Base-by-base conservation (phyloP, 2,329 filamentous ascomycete genomes). In the Ophiocordyceps australis region DNA sequence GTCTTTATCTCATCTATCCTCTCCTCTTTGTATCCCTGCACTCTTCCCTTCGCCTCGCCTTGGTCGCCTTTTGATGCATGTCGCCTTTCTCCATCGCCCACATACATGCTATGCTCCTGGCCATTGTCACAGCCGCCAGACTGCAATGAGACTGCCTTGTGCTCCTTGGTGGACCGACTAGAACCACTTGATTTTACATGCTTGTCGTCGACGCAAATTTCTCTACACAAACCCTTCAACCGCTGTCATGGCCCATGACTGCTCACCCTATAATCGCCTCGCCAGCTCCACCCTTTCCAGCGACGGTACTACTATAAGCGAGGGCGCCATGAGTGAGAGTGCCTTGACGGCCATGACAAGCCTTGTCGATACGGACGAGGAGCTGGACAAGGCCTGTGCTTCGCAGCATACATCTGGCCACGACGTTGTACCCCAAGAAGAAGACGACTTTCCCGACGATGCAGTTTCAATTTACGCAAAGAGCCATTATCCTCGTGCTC, bases 391-490 rank as follows among this genome's bases (percentile, higher is more conserved):
- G 11, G 23, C 14, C 9, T 17, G 22, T 14, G 28, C 22, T 11
- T 20, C 22, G 13, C 33, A 35, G 4, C 17, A 19, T n/a, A 22
- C 30, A n/a, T 21, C 18, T 5, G 28, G 17, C n/a, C 23, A 35
- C 16, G 23, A 38, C 13, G 35, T 35, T 11, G 30, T 35, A 21
- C 38, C 39, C 22, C 38, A 38, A 14, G 38, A 40, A n/a, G 39
- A 49, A 26, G 48, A 38, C 12, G 35, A 40, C 22, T 40, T 49
- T 25, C 46, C 34, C 16, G 34, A 37, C 22, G 58, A 62, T 24
- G 51, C 55, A 20, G 41, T 42, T n/a, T 59, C 58, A 5, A 35
- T 56, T 10, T 60, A 59, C 30, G 44, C 57, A 7, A 39, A 43
- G 18, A 54, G 49, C 29, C 46, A 49, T 23, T 55, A 56, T 31